Base-by-base conservation (phyloP, 2,329 filamentous ascomycete species). In the Fusarium sp. region DNA sequence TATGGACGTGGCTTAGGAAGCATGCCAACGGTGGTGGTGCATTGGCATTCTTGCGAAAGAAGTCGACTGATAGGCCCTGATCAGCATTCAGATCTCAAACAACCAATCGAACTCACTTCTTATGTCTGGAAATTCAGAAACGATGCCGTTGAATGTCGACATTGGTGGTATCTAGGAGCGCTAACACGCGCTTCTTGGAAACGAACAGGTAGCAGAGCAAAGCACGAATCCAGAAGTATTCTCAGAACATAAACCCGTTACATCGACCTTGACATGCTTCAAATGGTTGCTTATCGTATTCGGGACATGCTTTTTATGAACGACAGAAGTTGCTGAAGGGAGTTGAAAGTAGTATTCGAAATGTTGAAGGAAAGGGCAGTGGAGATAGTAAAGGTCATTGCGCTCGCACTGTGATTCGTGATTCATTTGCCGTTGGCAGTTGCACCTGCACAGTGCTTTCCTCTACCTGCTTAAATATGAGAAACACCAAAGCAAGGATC, bases 1-100 rank as follows among this genome's bases (percentile, higher is more conserved):
- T 97, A 77, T 98, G 95, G 4, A 97, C 90, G 86, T 98, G 95
- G 79, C 92, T 97, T 27, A 98, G 84, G 77, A 98, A 97, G 78
- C 92, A 96, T 18, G 92, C 94, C 58, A 96, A 80, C 0, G 94
- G 92, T 6, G 91, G 86, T 18, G 81, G 85, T 18, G 80, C 80
- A 8, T 83, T 82, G 6, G 83, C 81, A 48, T 85, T 84, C 18
- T 81, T 82, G 25, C 92, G 88, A 74, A 98, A 98, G 82, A 90
- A 94, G 80, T 98, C 94, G 70, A 98, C 91, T 92, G 59, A 12
- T 18, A 18, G 8, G n/a, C 29, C 12, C 15, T 74, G 12, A 66
- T 64, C 22, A 8, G 18, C 1, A 43, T 6, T 7, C 7, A 10
- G 2, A 2, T 8, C 18, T 24, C 1, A 16, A 22, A 7, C 5